Base-by-base conservation (phyloP, 345 rosid genomes). In the Hevea brasiliensis region DNA sequence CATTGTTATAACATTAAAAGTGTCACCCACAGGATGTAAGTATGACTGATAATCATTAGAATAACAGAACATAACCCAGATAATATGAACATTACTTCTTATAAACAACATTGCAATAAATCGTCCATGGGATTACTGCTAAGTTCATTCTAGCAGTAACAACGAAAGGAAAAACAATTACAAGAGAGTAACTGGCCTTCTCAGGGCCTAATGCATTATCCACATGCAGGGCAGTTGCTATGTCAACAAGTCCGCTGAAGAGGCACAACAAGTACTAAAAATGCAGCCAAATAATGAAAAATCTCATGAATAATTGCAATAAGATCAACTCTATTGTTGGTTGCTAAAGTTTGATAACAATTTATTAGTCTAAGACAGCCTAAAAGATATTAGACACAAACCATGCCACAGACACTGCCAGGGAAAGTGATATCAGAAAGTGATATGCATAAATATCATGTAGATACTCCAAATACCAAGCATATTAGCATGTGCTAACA, bases 1-100 rank as follows among this genome's bases (percentile, higher is more conserved):
- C 26, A 72, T 71, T 47, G 73, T 47, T 3, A 69, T 14, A 45
- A 26, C n/a, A 66, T 18, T 53, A 23, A 72, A 54, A 21, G 24
- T 23, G 35, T 56, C 64, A n/a, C 14, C 7, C 32, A 14, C 51
- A 54, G 20, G 20, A 15, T 62, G 17, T 5, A 18, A 62, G 50
- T 11, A 40, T 64, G 7, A 24, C 3, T 1, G 0, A 18, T 7
- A 44, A 66, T 69, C 41, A 74, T 58, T 4, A 60, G 8, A 53
- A 18, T n/a, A 67, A 17, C 51, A 37, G 67, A 59, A 73, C 23
- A 48, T 23, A 23, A 8, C 26, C 5, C 15, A 23, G 54, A 70
- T 18, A 26, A 26, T 45, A 37, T 1, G 48, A 35, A 32, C 6
- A n/a, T 54, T 1, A 15, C 37, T 15, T 1, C 7, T 21, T 53